Evolutionary conservation across 495 filamentous ascomycete species (phyloP), one percentile per base, ranked within the genome.

Genomic region (Tuber microsphaerosporum): DNA sequence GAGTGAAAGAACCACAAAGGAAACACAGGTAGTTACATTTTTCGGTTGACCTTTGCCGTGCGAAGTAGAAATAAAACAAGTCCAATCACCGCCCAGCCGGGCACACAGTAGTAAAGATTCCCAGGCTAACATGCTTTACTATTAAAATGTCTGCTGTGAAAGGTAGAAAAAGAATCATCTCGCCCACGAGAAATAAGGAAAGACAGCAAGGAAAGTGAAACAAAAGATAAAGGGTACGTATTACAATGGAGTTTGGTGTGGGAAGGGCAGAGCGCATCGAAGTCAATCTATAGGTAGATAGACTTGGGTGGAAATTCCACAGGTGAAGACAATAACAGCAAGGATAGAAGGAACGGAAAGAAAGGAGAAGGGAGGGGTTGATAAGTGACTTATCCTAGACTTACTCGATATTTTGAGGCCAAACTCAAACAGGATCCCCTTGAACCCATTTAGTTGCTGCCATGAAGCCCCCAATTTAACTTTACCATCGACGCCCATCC

Each of bases 361-460:
- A 34, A 34, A 34, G 26, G 26, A 65, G 34, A 65, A 26, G 56
- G 56, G 56, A 65, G 56, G 56, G 56, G 56, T 65, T 65, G 56
- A 65, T 65, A 65, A 65, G 56, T 65, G 56, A 65, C 56, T 65
- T 65, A 65, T 65, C 56, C 56, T 3, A 19, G 26, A 65, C 56
- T 65, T 65, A 65, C 56, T 65, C 56, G 56, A 65, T 65, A 65
- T 26, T 34, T 65, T 65, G 56, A 65, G 26, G 17, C 34, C 19
- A 14, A 34, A 65, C 56, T 65, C 26, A 65, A 65, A 65, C 56
- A 65, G 31, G 56, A 34, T 65, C 56, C 56, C 26, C 26, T 26
- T 31, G 26, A 65, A 65, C 17, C 56, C 56, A 65, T 65, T n/a
- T n/a, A 65, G 56, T 31, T n/a, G 26, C 26, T n/a, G 31, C 56